phyloP scores from a whole-genome alignment of 768 basidiomycete species.

The Pleurotus pulmonarius region DNA sequence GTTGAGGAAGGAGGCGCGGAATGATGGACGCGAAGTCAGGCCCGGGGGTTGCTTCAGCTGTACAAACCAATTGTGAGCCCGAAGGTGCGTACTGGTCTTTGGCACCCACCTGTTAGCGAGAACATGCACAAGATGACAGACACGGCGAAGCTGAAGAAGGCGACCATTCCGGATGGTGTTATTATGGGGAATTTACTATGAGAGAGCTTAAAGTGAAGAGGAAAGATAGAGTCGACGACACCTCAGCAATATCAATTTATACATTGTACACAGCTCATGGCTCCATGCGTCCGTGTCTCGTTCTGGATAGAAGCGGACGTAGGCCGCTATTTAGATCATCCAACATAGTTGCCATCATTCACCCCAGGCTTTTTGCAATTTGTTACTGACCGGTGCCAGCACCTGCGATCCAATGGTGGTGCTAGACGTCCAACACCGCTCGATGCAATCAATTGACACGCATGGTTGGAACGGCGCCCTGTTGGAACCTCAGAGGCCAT shows the following conservation, averaged over 20 bases:
- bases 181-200: background rate
- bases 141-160: background rate
- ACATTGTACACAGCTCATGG: background rate
- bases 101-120: background rate
- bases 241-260: background rate
- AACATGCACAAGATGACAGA: background rate
- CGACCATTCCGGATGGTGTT: conserved; percentile 4
- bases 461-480: no score
- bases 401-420: background rate
- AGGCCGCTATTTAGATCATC: background rate
- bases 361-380: no score
- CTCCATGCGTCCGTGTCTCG: background rate
- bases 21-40: background rate
- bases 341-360: background rate
- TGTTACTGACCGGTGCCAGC: no score
- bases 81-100: background rate
- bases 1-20: background rate
- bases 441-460: background rate
- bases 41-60: background rate
- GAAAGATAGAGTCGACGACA: background rate
- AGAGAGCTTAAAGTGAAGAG: background rate
- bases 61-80: background rate
- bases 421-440: background rate
- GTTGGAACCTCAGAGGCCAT: no score
- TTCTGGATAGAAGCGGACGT: background rate